phyloP scores from a whole-genome alignment of 169 alveolate genomes.

The Plasmodium relictum region DNA sequence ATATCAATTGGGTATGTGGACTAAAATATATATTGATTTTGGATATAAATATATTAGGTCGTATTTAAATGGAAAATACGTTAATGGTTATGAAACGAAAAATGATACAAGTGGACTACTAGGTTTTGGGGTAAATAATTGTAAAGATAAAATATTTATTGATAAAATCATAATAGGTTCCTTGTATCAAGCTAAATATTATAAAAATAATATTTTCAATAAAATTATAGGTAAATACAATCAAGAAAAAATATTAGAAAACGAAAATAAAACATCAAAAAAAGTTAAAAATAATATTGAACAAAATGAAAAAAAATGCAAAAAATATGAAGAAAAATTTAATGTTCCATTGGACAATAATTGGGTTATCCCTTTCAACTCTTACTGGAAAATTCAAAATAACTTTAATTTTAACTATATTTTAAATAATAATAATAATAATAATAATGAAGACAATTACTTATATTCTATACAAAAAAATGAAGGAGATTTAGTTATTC shows the following conservation, averaged over 20 bases:
- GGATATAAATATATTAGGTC: conserved; percentile 59
- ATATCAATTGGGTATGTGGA: conserved; percentile 54
- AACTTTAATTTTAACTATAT: background rate
- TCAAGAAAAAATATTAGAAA: background rate
- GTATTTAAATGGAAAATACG: conserved; percentile 50
- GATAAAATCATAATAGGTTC: conserved; percentile 76
- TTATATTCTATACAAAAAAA: conserved; percentile 27
- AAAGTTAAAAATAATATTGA: background rate
- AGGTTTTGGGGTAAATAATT: conserved; percentile 72
- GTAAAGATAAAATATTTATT: conserved; percentile 63
- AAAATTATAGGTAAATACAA: background rate
- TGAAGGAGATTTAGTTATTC: conserved; percentile 30
- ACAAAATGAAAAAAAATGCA: conserved; percentile 5
- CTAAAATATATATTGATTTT: conserved; percentile 47
- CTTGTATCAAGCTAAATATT: conserved; percentile 63
- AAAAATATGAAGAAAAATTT: conserved; percentile 29
- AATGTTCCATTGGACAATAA: conserved; percentile 32
- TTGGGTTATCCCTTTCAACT: conserved; percentile 32
- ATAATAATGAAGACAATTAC: conserved; percentile 28
- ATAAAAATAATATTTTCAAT: background rate
- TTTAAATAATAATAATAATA: background rate
- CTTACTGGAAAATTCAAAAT: conserved; percentile 9
- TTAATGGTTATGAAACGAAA: conserved; percentile 49
- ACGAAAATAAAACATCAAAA: background rate
- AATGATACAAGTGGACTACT: conserved; percentile 46